These are phyloP conservation scores for Silene vulgaris DNA, from an alignment of 179 eudicot genomes.

Conservation along the genomic window DNA sequence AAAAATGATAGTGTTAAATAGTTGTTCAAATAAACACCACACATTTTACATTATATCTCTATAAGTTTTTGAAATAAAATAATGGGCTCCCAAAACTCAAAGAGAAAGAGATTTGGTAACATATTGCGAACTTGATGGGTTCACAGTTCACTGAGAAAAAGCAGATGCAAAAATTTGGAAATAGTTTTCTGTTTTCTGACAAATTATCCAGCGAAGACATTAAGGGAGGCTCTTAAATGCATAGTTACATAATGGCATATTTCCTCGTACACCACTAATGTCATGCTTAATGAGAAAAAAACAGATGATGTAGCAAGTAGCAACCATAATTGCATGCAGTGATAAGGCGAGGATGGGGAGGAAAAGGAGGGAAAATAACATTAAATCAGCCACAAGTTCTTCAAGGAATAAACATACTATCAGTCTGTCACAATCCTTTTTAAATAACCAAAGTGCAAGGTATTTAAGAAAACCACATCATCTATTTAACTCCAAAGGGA, in stretches of 20 bases:
- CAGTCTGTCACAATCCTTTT: not conserved
- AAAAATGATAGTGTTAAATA: not conserved
- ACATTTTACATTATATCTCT: not conserved
- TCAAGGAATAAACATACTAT: not conserved
- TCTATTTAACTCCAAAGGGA: not conserved
- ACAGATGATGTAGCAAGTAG: not conserved
- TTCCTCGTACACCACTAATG: not conserved
- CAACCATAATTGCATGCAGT: not conserved
- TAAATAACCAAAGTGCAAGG: not conserved
- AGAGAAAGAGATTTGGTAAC: not conserved
- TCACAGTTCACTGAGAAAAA: not conserved
- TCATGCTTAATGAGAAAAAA: not conserved
- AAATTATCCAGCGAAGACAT: too few relatives aligned
- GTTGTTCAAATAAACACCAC: not conserved
- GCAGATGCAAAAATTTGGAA: not conserved
- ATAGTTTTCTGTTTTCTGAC: not conserved
- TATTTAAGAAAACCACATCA: not conserved
- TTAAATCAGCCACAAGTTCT: not conserved
- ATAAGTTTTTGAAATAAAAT: not conserved
- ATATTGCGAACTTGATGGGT: not conserved
- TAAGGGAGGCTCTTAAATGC: too few relatives aligned
- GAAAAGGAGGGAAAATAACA: too few relatives aligned
- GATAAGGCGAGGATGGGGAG: not conserved
- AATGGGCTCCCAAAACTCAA: not conserved
- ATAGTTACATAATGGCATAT: not conserved